Evolutionary conservation across 345 rosid species (phyloP).

Genomic region (Bretschneidera sinensis): DNA sequence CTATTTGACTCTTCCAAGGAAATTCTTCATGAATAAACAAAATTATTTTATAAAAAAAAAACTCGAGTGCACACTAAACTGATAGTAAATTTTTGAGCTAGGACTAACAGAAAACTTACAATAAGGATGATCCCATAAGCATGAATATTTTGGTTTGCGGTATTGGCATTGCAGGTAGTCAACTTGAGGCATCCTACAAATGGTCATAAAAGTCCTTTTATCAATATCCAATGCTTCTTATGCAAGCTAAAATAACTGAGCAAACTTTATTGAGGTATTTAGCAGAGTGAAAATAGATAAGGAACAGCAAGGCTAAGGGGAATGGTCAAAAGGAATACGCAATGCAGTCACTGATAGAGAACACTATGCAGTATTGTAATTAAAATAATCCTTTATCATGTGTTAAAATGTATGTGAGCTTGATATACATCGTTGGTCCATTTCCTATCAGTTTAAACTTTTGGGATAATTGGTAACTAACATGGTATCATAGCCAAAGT

Average conservation of each 20-base stretch:
- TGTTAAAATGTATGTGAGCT: too few species aligned
- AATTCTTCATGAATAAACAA: neutral
- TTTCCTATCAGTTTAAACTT: too few species aligned
- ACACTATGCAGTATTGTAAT: too few species aligned
- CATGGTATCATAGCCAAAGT: too few species aligned
- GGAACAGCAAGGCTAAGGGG: neutral
- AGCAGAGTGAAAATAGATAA: neutral
- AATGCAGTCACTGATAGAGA: too few species aligned
- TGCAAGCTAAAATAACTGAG: neutral
- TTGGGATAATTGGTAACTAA: too few species aligned
- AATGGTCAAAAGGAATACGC: neutral
- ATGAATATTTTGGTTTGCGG: conserved; percentile 67
- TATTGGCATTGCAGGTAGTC: conserved; percentile 59
- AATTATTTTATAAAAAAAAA: neutral
- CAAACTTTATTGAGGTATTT: neutral
- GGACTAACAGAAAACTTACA: conserved; percentile 46
- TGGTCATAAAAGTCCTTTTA: neutral
- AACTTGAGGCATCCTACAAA: conserved; percentile 77
- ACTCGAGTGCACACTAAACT: neutral
- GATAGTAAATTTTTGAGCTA: neutral
- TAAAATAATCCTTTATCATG: too few species aligned
- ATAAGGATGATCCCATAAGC: conserved; percentile 75
- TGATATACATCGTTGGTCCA: too few species aligned
- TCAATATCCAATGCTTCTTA: neutral
- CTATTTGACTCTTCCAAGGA: neutral